Percentiles rank a stretch among this genome's conserved stretches.
Conservation (phyloP, 2,329 filamentous ascomycete species). For the Verticillium tricorpus region DNA sequence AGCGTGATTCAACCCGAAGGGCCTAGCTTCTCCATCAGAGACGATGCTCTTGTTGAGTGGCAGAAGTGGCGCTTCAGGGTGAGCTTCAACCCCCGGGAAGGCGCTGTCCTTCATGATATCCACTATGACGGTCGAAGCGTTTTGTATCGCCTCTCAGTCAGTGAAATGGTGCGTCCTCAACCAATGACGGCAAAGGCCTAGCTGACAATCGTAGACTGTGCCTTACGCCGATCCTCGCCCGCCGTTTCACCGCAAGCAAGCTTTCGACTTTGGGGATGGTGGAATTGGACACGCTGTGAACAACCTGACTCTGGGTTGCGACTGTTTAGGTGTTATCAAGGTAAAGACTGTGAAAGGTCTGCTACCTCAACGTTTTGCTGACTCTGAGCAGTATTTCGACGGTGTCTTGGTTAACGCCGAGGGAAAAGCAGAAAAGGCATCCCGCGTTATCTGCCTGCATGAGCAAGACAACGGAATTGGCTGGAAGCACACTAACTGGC, state of each 20-base stretch:
- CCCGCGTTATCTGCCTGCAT: conserved; percentile 64
- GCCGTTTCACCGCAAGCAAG: conserved; percentile 62
- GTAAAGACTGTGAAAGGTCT: not conserved
- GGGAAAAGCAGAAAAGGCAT: conserved; percentile 44
- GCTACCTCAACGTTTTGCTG: not conserved
- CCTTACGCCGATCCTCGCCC: conserved; percentile 59
- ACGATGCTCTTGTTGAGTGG: conserved; percentile 13
- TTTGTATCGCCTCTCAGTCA: conserved; percentile 52
- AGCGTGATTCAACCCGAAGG: conserved; percentile 61
- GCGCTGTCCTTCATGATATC: conserved; percentile 55
- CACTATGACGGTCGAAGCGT: conserved; percentile 53
- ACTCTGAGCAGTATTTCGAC: conserved; percentile 36
- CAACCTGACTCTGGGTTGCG: conserved; percentile 62
- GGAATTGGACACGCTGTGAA: conserved; percentile 62
- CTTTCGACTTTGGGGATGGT: conserved; percentile 65
- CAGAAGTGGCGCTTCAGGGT: conserved; percentile 53
- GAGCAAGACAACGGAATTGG: conserved; percentile 66
- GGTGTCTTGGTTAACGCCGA: conserved; percentile 46
- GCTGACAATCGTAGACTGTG: conserved; percentile 24
- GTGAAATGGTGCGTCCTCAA: conserved; percentile 40
- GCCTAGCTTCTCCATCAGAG: conserved; percentile 47
- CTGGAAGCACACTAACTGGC: conserved; percentile 69
- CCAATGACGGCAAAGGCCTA: not conserved
- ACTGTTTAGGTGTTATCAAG: conserved; percentile 60
- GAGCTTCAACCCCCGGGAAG: conserved; percentile 54